phyloP scores from a whole-genome alignment of 2,329 filamentous ascomycete genomes.

The Beauveria scarabaeidicola region DNA sequence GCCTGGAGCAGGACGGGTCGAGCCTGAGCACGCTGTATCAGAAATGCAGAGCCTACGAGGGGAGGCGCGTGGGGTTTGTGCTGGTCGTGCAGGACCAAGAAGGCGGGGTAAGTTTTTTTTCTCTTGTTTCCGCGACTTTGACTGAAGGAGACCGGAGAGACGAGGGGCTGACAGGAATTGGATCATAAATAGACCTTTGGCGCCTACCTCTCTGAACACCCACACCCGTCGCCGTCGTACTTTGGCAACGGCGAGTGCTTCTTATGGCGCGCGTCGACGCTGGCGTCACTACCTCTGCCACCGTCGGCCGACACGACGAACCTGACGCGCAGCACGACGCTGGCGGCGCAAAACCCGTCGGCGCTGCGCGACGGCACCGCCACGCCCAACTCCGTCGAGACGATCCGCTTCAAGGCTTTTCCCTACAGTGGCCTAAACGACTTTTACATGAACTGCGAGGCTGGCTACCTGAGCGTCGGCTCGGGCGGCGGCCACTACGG shows the following conservation, averaged over 20 bases:
- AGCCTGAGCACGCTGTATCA: conserved; percentile 81
- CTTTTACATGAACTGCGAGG: conserved; percentile 91
- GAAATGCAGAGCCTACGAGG: conserved; percentile 58
- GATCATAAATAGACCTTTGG: conserved; percentile 59
- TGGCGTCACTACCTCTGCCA: conserved; percentile 44
- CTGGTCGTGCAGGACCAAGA: conserved; percentile 73
- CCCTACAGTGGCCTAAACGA: conserved; percentile 94
- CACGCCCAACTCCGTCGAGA: conserved; percentile 37
- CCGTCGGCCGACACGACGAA: conserved; percentile 44
- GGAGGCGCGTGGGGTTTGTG: conserved; percentile 75
- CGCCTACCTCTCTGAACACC: conserved; percentile 85
- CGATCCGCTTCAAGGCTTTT: conserved; percentile 92
- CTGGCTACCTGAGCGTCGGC: conserved; percentile 74
- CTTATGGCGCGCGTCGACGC: conserved; percentile 52
- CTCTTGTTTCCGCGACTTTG: not conserved
- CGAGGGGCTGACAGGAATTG: not conserved
- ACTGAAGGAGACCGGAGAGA: not conserved
- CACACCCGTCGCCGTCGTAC: conserved; percentile 73
- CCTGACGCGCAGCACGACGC: conserved; percentile 33
- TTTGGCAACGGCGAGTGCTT: conserved; percentile 96
- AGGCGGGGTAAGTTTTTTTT: conserved; percentile 49
- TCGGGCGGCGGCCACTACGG: conserved; percentile 87
- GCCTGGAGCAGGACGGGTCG: conserved; percentile 83
- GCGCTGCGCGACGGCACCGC: conserved; percentile 17
- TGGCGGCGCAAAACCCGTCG: conserved; percentile 18